Base-by-base conservation (phyloP, 805 yeast genomes). In the Ogataea salicorniae region DNA sequence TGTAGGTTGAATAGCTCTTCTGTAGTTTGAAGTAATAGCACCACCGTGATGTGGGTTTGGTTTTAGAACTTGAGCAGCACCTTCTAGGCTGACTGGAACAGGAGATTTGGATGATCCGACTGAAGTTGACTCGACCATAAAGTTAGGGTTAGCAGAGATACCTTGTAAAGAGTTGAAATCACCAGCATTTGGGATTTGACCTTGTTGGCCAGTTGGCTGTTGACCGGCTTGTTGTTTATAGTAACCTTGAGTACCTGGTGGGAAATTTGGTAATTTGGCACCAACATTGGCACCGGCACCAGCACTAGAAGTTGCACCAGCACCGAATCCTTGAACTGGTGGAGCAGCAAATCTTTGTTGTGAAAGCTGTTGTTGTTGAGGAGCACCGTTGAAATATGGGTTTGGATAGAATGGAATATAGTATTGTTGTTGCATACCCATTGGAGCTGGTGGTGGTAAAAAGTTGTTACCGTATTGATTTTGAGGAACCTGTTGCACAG, bases 381-480 rank as follows among this genome's bases (percentile, higher is more conserved):
- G 58, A 16, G 54, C 41, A 13, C 54, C 50, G 33, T 55, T 55
- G 46, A 46, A 54, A 43, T 55, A 56, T 14, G 58, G 57, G 35
- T 50, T 49, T 13, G 58, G 59, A 41, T 54, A 57, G 39, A 51
- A 58, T 2, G 64, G 62, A 23, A 57, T 46, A 40, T 55, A 60
- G 39, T 55, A 60, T 11, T 56, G 55, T 43, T 56, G 62, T 45
- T 53, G 59, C 50, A 56, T 42, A 42, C 51, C 53, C 53, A 56
- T 50, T 2, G 61, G 58, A 47, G 45, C 51, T 41, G 62, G 61
- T n/a, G 59, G 62, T 29, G 64, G 64, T 39, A 58, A 36, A 46
- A 52, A 58, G 31, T 52, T 51, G 36, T 54, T 46, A 31, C 50
- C 52, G 23, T 57, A 59, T 36, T 59, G 61, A 1, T 26, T 7